Conservation (phyloP, 805 yeast species). For the Naumovozyma dairenensis region DNA sequence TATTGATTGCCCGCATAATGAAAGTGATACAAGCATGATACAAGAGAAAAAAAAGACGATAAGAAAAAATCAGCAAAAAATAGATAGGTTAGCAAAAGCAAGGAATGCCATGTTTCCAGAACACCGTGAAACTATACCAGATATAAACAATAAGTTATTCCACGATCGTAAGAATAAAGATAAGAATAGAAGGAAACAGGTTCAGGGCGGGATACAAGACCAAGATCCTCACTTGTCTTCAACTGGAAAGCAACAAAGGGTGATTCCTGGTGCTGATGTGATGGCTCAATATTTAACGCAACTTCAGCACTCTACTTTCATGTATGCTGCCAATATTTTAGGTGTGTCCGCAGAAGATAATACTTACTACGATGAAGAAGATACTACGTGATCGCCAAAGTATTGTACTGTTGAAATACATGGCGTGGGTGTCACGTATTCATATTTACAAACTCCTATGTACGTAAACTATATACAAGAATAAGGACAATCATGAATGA, state of each 20-base stretch:
- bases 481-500: too few species aligned
- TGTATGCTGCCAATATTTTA: conserved; percentile 45
- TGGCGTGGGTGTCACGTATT: too few species aligned
- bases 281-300: conserved; percentile 75
- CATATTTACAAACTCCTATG: too few species aligned
- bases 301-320: conserved; percentile 49
- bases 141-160: too few species aligned
- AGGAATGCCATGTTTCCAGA: too few species aligned
- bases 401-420: too few species aligned
- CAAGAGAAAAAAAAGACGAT: conserved; percentile 1
- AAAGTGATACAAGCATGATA: neutral
- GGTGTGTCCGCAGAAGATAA: conserved; percentile 37
- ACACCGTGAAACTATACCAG: too few species aligned
- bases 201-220: conserved; percentile 2
- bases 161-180: neutral
- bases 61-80: conserved; percentile 1
- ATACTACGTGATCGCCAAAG: too few species aligned
- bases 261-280: conserved; percentile 55
- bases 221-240: conserved; percentile 3
- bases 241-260: conserved; percentile 5
- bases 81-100: too few species aligned
- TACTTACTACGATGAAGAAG: conserved; percentile 14
- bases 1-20: conserved; percentile 13
- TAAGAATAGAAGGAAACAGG: too few species aligned
- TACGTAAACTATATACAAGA: too few species aligned